phyloP scores from a whole-genome alignment of 2,329 filamentous ascomycete species.

The Stenocarpella maydis region DNA sequence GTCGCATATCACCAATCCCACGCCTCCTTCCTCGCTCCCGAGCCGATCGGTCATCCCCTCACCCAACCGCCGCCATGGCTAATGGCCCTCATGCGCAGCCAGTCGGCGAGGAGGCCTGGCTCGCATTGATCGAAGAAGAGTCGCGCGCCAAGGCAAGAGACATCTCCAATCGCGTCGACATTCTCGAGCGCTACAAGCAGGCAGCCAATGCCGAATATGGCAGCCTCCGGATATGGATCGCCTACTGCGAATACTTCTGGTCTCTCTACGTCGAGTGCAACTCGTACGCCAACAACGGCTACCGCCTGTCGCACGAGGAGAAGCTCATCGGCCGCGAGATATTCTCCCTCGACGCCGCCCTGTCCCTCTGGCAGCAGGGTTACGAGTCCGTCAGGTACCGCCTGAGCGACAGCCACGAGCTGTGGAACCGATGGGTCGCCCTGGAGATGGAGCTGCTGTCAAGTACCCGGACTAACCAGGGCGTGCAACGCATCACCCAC shows the following conservation, averaged over 20 bases:
- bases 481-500: conserved; percentile 70
- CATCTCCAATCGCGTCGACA: conserved; percentile 72
- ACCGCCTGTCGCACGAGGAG: conserved; percentile 72
- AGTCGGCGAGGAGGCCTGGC: conserved; percentile 79
- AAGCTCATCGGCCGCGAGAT: conserved; percentile 73
- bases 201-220: conserved; percentile 76
- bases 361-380: conserved; percentile 76
- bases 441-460: conserved; percentile 74
- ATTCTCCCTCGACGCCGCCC: conserved; percentile 72
- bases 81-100: conserved; percentile 50
- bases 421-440: conserved; percentile 83
- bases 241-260: conserved; percentile 82
- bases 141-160: conserved; percentile 62
- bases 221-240: conserved; percentile 77
- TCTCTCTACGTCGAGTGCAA: conserved; percentile 73
- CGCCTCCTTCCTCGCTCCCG: conserved; percentile 6
- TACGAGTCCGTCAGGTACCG: conserved; percentile 77
- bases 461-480: conserved; percentile 60
- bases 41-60: background rate
- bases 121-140: conserved; percentile 79
- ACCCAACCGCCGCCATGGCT: conserved; percentile 48
- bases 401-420: conserved; percentile 76
- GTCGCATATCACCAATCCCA: conserved; percentile 1
- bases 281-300: conserved; percentile 53
- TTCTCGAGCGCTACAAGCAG: conserved; percentile 76